Conservation (phyloP, 805 yeast genomes). For the Starmerella sp. region DNA sequence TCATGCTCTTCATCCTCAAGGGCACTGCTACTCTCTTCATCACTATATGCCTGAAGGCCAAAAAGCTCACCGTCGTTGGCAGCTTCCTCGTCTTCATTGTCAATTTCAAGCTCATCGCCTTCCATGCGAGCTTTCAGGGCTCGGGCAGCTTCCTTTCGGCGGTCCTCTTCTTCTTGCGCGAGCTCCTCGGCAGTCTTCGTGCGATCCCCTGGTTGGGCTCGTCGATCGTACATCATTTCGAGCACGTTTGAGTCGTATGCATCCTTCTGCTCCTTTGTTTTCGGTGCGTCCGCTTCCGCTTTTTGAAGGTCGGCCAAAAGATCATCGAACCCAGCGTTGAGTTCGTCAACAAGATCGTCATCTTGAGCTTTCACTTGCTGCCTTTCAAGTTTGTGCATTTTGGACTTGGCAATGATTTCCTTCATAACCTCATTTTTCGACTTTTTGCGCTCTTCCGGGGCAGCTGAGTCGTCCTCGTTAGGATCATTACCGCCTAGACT, state of each 20-base stretch:
- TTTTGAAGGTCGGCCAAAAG: constrained; percentile 25
- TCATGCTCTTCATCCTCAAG: constrained; percentile 21
- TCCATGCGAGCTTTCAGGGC: constrained; percentile 32
- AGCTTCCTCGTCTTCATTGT: constrained; percentile 18
- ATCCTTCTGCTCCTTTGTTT: constrained; percentile 4
- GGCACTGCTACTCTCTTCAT: constrained; percentile 35
- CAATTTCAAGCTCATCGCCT: constrained; percentile 30
- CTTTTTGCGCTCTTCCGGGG: constrained; percentile 32
- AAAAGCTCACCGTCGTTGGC: constrained; percentile 36
- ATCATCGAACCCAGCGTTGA: constrained; percentile 30
- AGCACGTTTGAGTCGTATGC: constrained; percentile 28
- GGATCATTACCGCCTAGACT: neutral
- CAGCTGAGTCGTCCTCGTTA: neutral
- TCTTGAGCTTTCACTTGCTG: constrained; percentile 33
- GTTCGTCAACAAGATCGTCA: constrained; percentile 28
- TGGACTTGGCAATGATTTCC: constrained; percentile 36
- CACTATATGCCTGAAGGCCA: constrained; percentile 25
- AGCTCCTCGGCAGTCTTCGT: constrained; percentile 36
- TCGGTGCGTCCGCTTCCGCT: constrained; percentile 5
- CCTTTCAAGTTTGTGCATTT: constrained; percentile 33
- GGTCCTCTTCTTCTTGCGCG: constrained; percentile 28
- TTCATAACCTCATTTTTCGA: constrained; percentile 35
- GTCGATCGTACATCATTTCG: constrained; percentile 32
- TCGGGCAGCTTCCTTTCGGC: constrained; percentile 27
- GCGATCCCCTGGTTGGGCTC: constrained; percentile 35